phyloP scores from a whole-genome alignment of 2,329 filamentous ascomycete species.

The Ilyonectria robusta region DNA sequence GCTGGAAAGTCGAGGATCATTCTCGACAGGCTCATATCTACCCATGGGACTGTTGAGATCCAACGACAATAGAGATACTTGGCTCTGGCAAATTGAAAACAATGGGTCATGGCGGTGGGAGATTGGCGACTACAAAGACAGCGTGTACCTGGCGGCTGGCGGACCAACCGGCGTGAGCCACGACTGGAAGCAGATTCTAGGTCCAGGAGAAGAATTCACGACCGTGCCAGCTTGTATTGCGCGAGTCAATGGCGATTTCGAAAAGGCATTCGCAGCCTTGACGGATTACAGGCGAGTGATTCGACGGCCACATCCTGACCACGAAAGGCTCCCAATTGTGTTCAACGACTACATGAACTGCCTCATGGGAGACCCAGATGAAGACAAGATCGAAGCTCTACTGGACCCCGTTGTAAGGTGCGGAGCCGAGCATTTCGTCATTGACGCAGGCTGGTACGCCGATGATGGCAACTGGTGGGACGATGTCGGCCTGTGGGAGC shows the following conservation, averaged over 20 bases:
- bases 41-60: slow-evolving; percentile 45
- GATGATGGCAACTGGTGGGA: slow-evolving; percentile 55
- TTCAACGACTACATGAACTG: slow-evolving; percentile 60
- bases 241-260: slow-evolving; percentile 38
- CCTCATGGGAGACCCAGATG: slow-evolving; percentile 55
- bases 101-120: slow-evolving; percentile 56
- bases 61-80: slow-evolving; percentile 42
- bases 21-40: slow-evolving; percentile 37
- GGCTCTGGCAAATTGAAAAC: slow-evolving; percentile 55
- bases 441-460: slow-evolving; percentile 55
- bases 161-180: slow-evolving; percentile 49
- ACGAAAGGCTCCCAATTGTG: slow-evolving; percentile 49
- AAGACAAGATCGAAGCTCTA: slow-evolving; percentile 49
- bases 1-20: no score
- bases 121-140: slow-evolving; percentile 52
- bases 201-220: slow-evolving; percentile 43
- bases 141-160: slow-evolving; percentile 48
- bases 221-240: slow-evolving; percentile 46
- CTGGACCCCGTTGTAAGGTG: slow-evolving; percentile 48
- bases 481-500: slow-evolving; percentile 53
- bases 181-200: slow-evolving; percentile 45
- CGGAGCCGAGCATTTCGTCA: slow-evolving; percentile 55
- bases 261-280: slow-evolving; percentile 47
- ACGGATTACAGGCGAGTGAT: slow-evolving; percentile 51
- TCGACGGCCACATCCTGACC: slow-evolving; percentile 48